These are phyloP conservation scores for Angomonas deanei DNA, from an alignment of 208 protist genomes.

Conservation along the genomic window DNA sequence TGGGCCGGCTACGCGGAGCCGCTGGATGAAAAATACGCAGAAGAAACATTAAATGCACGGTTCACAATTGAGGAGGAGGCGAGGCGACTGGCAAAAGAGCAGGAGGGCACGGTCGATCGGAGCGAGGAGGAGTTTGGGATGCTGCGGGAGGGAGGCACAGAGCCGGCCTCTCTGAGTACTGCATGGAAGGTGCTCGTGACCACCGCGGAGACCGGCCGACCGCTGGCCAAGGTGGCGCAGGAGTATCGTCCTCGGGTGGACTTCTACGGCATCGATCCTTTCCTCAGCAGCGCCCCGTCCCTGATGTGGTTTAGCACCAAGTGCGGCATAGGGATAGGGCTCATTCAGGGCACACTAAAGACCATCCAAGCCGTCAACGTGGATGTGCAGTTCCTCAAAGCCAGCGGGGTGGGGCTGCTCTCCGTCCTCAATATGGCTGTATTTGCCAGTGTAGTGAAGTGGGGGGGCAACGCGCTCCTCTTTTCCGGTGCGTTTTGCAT, in stretches of 20 bases:
- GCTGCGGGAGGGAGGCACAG: not conserved
- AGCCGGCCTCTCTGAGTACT: conserved; percentile 2
- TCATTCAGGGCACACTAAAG: conserved; percentile 59
- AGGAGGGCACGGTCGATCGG: not conserved
- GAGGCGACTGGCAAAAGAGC: conserved; percentile 6
- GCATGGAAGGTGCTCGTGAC: conserved; percentile 68
- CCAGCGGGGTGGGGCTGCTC: conserved; percentile 71
- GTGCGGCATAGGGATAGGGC: conserved; percentile 71
- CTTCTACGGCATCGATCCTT: conserved; percentile 80
- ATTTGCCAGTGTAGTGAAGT: conserved; percentile 75
- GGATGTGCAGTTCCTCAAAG: conserved; percentile 76
- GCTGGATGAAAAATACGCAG: conserved; percentile 44
- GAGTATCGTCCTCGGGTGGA: conserved; percentile 70
- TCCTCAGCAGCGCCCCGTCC: conserved; percentile 64
- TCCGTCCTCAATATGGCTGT: conserved; percentile 84
- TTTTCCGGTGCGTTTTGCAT: conserved; percentile 64
- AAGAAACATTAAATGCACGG: conserved; percentile 24
- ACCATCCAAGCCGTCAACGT: conserved; percentile 70
- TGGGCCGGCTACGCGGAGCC: conserved; percentile 36
- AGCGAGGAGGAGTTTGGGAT: too few species aligned
- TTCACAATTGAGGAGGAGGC: conserved; percentile 31
- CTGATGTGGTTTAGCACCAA: conserved; percentile 83
- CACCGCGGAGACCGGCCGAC: conserved; percentile 54
- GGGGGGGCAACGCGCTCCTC: conserved; percentile 69
- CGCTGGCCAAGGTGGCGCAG: conserved; percentile 55